Evolutionary conservation across 306 rosid genomes (phyloP).

Genomic region (Aeschynomene evenia): DNA sequence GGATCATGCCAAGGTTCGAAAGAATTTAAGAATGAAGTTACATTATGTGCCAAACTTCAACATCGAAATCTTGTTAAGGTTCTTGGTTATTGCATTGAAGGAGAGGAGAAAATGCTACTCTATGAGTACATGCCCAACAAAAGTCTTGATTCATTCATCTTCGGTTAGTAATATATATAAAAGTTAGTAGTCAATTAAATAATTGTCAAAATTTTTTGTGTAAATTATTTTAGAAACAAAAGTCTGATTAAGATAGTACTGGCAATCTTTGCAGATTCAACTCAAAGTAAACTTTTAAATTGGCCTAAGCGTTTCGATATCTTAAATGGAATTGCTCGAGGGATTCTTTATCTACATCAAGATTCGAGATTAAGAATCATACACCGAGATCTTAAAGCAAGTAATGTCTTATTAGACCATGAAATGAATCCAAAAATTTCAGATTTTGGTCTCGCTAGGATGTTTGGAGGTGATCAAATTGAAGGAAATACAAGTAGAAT

Average conservation of each 20-base stretch:
- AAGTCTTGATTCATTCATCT: constrained; percentile 42
- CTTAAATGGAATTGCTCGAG: constrained; percentile 34
- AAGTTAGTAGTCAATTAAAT: too few species aligned
- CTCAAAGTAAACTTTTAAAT: not conserved
- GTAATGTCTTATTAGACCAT: constrained; percentile 31
- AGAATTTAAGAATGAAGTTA: constrained; percentile 49
- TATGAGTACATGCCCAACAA: constrained; percentile 38
- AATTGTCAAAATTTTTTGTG: too few species aligned
- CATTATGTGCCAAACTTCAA: constrained; percentile 43
- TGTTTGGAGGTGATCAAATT: constrained; percentile 18
- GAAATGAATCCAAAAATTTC: constrained; percentile 37
- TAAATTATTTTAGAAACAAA: too few species aligned
- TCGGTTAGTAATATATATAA: constrained; percentile 17
- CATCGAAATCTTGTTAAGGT: constrained; percentile 51
- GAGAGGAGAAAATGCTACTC: constrained; percentile 33
- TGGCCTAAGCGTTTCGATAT: constrained; percentile 33
- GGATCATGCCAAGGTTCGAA: constrained; percentile 29
- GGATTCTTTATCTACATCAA: constrained; percentile 40
- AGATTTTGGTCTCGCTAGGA: constrained; percentile 31
- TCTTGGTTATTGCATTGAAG: constrained; percentile 40
- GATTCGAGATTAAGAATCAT: constrained; percentile 39
- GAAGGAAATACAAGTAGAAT: too few species aligned
- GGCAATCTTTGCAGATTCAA: not conserved
- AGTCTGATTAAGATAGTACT: too few species aligned
- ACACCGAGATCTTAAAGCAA: constrained; percentile 39